phyloP scores from a whole-genome alignment of 164 flowering plant genomes.

The Dillenia turbinata region DNA sequence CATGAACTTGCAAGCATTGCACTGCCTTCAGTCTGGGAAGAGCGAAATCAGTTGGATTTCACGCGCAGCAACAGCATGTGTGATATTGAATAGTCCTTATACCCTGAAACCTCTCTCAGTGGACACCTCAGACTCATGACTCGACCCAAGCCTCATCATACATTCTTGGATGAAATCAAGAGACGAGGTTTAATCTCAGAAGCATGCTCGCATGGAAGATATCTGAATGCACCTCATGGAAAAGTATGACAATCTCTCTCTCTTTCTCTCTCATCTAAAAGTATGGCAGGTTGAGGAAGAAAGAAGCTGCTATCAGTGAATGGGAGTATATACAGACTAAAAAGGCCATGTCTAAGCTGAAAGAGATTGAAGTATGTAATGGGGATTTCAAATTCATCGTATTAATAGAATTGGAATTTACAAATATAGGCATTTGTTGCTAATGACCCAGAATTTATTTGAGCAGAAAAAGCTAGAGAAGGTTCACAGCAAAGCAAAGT shows the following conservation, averaged over 20 bases:
- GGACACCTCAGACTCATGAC: constrained; percentile 9
- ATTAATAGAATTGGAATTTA: background rate
- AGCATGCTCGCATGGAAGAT: constrained; percentile 19
- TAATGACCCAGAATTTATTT: background rate
- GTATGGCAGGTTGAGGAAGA: constrained; percentile 15
- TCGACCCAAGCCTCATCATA: constrained; percentile 21
- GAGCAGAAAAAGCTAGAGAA: constrained; percentile 22
- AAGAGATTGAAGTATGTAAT: constrained; percentile 19
- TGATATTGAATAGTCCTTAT: background rate
- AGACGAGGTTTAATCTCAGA: constrained; percentile 11
- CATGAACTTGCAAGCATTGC: background rate
- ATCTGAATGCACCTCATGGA: constrained; percentile 11
- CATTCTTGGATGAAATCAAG: constrained; percentile 21
- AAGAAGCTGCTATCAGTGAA: constrained; percentile 17
- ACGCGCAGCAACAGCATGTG: background rate
- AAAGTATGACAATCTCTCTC: constrained; percentile 6
- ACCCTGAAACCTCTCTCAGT: constrained; percentile 4
- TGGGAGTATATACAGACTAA: constrained; percentile 21
- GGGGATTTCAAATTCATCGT: background rate
- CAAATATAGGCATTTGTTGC: background rate
- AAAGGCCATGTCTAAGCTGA: constrained; percentile 14
- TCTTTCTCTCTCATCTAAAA: background rate
- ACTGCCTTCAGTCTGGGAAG: constrained; percentile 1
- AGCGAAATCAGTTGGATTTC: background rate
- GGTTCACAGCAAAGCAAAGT: constrained; percentile 5